Base-by-base conservation (phyloP, 306 rosid genomes). In the Clitoria ternatea region DNA sequence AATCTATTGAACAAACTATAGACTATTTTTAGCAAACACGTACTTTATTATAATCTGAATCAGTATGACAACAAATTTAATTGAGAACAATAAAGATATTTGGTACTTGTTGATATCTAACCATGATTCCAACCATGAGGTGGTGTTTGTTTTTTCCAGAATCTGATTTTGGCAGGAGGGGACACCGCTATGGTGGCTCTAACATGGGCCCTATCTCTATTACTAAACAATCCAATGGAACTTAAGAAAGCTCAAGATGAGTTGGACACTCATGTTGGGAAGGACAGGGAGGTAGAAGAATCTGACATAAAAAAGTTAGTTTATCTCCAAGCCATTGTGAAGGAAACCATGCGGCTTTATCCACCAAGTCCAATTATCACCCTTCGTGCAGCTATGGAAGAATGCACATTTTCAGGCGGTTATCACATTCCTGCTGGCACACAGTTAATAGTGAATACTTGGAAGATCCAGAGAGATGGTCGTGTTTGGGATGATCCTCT, bases 261-360 rank as follows among this genome's bases (percentile, higher is more conserved):
- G 70, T 40, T 82, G 39, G 73, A 78, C 63, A 55, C 37, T 10
- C 72, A 74, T 1, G 45, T 82, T 20, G 75, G 81, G 5, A 78
- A 52, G 52, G 36, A 69, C 42, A 78, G 68, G 44, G 43, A 18
- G 47, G 75, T 82, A 13, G 63, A 82, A 64, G 78, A 82, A 63
- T 69, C 75, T 4, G 83, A 78, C 59, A 14, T 74, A 2, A 78
- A 47, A 35, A 65, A 78, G 20, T 59, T 82, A 19, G 69, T 64
- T 3, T 74, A 82, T 40, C 67, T 82, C 13, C 83, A 82, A 74
- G 83, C 86, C 42, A 23, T 78, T 49, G 75, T 74, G 1, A 78
- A 78, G 72, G 86, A 82, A 57, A 47, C 83, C 1, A 2, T 78
- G 54, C 80, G 86, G 11, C 83, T 82, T n/a, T 78, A 82, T 67